These are phyloP conservation scores for Nicotiana obtusifolia DNA, from an alignment of 257 asterid genomes.

Conservation along the genomic window DNA sequence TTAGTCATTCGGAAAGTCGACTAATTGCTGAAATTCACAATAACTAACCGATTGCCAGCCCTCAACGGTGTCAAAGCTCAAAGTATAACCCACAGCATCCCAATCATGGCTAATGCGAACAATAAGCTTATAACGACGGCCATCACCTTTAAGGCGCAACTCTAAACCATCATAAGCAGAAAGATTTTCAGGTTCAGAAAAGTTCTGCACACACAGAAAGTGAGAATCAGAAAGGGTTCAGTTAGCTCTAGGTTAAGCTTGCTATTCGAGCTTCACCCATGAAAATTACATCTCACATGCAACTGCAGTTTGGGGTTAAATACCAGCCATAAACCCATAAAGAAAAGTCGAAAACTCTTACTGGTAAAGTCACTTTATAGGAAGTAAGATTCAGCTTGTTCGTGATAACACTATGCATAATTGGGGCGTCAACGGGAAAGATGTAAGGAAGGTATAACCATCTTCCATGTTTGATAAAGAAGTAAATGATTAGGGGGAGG, in stretches of 20 bases:
- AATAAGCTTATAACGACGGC: slow-evolving; percentile 75
- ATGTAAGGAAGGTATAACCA: neutral
- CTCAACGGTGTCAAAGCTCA: slow-evolving; percentile 68
- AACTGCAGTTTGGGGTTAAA: neutral
- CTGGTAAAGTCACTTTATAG: neutral
- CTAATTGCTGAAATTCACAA: neutral
- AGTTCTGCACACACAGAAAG: slow-evolving; percentile 47
- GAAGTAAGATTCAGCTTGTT: neutral
- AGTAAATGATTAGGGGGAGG: neutral
- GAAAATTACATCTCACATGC: neutral
- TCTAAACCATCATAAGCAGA: slow-evolving; percentile 95
- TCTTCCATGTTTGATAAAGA: neutral
- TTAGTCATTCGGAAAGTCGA: neutral
- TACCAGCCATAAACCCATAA: neutral
- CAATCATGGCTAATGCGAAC: slow-evolving; percentile 83
- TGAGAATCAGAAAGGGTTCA: neutral
- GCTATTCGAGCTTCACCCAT: neutral
- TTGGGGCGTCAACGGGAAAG: neutral
- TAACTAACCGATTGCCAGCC: slow-evolving; percentile 86
- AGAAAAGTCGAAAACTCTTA: neutral
- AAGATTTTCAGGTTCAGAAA: slow-evolving; percentile 73
- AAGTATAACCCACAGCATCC: slow-evolving; percentile 88
- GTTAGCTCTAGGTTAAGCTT: too few relatives aligned
- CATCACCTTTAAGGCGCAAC: slow-evolving; percentile 83
- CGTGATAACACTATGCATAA: neutral